Percentiles rank a stretch among this genome's conserved stretches.
These are phyloP conservation scores for Aspergillus baeticus DNA, from an alignment of 495 filamentous ascomycete species.

Conservation along the genomic window DNA sequence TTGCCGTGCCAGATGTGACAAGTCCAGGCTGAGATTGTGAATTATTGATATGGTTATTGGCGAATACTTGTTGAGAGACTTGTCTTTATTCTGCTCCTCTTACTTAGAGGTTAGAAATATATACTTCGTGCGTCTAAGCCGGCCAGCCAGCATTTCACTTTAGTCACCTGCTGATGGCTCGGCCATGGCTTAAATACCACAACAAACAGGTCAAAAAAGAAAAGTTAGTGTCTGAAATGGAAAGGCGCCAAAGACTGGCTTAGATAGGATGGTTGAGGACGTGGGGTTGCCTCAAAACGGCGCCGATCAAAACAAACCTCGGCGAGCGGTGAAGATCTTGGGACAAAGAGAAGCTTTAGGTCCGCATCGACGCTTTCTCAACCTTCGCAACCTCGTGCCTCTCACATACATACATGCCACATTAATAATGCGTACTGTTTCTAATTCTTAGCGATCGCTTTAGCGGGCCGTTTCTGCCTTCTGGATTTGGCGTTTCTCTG, in stretches of 20 bases:
- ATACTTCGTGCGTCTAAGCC: no score
- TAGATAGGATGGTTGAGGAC: neutral
- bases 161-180: no score
- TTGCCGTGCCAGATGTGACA: no score
- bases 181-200: neutral
- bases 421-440: slow-evolving; percentile 2
- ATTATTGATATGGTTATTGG: no score
- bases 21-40: no score
- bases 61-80: no score
- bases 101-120: no score
- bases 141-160: no score
- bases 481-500: neutral
- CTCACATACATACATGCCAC: neutral
- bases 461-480: neutral
- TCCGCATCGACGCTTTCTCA: neutral
- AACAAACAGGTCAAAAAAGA: neutral
- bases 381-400: neutral
- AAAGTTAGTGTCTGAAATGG: neutral
- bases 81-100: no score
- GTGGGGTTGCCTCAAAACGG: slow-evolving; percentile 10
- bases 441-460: slow-evolving; percentile 1
- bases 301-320: slow-evolving; percentile 16
- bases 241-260: neutral
- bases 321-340: slow-evolving; percentile 9
- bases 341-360: neutral